Evolutionary conservation across 2,329 filamentous ascomycete species (phyloP), one percentile per base, ranked within the genome.

Genomic region (Lasiodiplodia gonubiensis): DNA sequence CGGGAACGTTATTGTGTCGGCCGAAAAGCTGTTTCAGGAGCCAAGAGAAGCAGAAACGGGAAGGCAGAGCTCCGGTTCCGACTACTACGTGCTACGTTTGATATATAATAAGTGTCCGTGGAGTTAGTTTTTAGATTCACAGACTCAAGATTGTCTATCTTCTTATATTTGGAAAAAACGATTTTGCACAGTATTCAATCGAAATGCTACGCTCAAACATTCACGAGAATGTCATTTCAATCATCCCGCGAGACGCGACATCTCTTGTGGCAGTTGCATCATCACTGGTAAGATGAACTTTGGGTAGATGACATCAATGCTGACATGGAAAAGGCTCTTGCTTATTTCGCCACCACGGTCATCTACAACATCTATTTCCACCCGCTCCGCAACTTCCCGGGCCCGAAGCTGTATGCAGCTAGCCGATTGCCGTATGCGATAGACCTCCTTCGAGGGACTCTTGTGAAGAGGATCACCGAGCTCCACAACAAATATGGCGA

Each of bases 351-450:
- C 18, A 66, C 60, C 18, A 69, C 46, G 4, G 57, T 66, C 7
- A 69, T 80, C 42, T 80, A 82, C 71, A 78, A 77, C 66, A 68
- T 79, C n/a, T 82, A 75, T 69, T 79, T 84, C 66, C 79, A 82
- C 37, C 81, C 82, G 4, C 74, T 84, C 0, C 71, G 74, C n/a
- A 77, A 79, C 46, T 80, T 80, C 27, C 82, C 82, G 2, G 83
- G 82, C 0, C 81, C 82, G 2, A 74, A 75, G 21, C 67, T 77
- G 3, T 72, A 74, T 27, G 72, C 76, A 21, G 72, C 74, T 1
- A 73, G 74, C 3, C 70, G 73, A 14, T 65, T 80, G 4, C 77
- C 78, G 1, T 78, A 79, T 57, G 71, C 71, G 14, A 55, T 73
- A 10, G 71, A 70, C 37, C 68, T 73, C 16, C 68, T 74, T 2